Conservation (phyloP, 73 alveolate species). For the Urostyla sp. region DNA sequence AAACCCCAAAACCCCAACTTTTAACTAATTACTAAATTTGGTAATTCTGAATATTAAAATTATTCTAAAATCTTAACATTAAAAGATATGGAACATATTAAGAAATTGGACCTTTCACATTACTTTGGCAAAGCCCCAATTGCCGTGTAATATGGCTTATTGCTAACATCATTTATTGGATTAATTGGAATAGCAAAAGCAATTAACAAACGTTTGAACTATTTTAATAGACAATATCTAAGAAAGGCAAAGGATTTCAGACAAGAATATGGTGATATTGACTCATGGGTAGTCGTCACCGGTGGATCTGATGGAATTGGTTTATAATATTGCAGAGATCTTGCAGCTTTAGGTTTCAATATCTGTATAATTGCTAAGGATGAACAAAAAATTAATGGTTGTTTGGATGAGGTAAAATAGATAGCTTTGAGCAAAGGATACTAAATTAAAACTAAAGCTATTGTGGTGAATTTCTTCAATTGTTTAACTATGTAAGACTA, state of each 20-base stretch:
- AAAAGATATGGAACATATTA: no score
- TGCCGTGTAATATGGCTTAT: no score
- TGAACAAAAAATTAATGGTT: conserved; percentile 1
- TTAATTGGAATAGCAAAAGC: no score
- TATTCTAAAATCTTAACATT: no score
- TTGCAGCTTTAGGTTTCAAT: conserved; percentile 75
- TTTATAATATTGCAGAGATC: conserved; percentile 60
- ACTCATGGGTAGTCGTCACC: conserved; percentile 81
- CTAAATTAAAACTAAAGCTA: background rate
- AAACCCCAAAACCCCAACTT: no score
- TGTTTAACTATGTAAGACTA: background rate
- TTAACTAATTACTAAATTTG: no score
- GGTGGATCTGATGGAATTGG: conserved; percentile 87
- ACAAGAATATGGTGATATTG: conserved; percentile 20
- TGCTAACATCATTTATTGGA: no score
- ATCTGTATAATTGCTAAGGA: conserved; percentile 71
- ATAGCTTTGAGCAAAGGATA: background rate
- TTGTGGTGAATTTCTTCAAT: background rate
- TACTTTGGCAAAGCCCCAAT: no score
- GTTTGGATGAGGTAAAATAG: background rate
- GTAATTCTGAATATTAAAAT: no score
- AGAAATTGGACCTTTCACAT: no score
- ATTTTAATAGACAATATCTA: background rate
- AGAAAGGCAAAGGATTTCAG: background rate
- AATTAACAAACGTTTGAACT: no score